Conservation (phyloP, 23 red algal genomes). For the Gracilaria domingensis region DNA sequence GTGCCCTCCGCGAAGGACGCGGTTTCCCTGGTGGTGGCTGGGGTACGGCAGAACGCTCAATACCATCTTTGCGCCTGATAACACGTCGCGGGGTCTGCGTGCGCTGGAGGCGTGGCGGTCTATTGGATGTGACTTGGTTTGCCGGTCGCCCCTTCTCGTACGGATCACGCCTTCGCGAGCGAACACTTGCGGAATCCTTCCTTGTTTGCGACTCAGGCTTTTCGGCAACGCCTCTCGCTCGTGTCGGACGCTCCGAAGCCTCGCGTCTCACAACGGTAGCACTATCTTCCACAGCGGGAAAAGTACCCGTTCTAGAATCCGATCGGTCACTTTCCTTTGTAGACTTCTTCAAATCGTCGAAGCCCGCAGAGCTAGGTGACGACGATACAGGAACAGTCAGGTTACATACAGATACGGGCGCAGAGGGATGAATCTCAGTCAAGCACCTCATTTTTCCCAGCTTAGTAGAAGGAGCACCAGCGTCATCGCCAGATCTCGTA, state of each 20-base stretch:
- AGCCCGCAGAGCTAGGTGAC: not conserved
- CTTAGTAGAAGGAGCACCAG: not conserved
- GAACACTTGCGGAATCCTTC: not conserved
- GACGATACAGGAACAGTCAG: not conserved
- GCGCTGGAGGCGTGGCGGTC: conserved; percentile 33
- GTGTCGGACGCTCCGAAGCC: not conserved
- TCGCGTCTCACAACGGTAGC: not conserved
- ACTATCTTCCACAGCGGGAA: not conserved
- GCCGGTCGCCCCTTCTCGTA: conserved; percentile 1
- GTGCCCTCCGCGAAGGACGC: not conserved
- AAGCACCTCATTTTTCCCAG: not conserved
- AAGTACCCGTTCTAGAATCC: not conserved
- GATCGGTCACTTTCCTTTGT: not conserved
- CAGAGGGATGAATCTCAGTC: conserved; percentile 1
- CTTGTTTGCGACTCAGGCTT: not conserved
- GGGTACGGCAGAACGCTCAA: conserved; percentile 24
- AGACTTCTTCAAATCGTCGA: not conserved
- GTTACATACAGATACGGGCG: not conserved
- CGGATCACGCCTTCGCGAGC: conserved; percentile 8
- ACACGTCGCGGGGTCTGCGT: conserved; percentile 44
- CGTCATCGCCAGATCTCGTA: conserved; percentile 19
- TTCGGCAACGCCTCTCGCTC: not conserved
- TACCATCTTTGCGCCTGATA: conserved; percentile 36
- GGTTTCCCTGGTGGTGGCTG: not conserved
- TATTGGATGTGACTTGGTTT: not conserved